A percentile compares a stretch with the other conserved stretches of the same genome.
phyloP scores from a whole-genome alignment of 2,329 filamentous ascomycete species.

The Ilyonectria sp. region DNA sequence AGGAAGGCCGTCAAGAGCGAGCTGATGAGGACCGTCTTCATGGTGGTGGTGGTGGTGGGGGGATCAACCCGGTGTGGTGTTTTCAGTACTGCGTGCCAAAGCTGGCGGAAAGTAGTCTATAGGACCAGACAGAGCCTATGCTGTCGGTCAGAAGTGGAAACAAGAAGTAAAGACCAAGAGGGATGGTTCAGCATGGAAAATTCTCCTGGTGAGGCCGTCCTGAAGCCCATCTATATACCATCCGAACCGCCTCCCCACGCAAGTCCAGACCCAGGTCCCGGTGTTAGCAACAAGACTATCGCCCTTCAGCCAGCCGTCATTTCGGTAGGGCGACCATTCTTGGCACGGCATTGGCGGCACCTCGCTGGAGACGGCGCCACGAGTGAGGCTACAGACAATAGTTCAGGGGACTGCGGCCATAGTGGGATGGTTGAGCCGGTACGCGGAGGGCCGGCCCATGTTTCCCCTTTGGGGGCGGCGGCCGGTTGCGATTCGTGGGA shows the following conservation, averaged over 20 bases:
- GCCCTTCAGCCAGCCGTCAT: conserved; percentile 17
- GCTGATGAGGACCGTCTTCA: conserved; percentile 40
- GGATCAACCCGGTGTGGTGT: background rate
- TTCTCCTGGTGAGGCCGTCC: background rate
- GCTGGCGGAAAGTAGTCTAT: background rate
- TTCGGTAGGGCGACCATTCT: conserved; percentile 23
- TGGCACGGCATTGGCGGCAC: conserved; percentile 43
- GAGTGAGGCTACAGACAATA: background rate
- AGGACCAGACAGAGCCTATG: conserved; percentile 35
- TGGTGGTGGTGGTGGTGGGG: conserved; percentile 3
- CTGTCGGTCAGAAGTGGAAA: conserved; percentile 26
- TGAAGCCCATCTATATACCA: conserved; percentile 13
- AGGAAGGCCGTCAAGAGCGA: conserved; percentile 44
- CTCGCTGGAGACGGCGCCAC: background rate
- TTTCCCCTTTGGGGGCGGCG: conserved; percentile 37
- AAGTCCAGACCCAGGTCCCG: background rate
- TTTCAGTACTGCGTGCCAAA: background rate
- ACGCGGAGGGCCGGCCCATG: conserved; percentile 11
- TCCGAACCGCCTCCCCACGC: background rate
- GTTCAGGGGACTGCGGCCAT: no score
- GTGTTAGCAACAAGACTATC: background rate
- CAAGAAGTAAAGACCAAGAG: background rate
- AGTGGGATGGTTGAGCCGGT: background rate
- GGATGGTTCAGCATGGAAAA: conserved; percentile 2
- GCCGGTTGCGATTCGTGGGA: conserved; percentile 39